These are phyloP conservation scores for Achaetomium macrosporum DNA, from an alignment of 2,329 filamentous ascomycete genomes.

Conservation along the genomic window DNA sequence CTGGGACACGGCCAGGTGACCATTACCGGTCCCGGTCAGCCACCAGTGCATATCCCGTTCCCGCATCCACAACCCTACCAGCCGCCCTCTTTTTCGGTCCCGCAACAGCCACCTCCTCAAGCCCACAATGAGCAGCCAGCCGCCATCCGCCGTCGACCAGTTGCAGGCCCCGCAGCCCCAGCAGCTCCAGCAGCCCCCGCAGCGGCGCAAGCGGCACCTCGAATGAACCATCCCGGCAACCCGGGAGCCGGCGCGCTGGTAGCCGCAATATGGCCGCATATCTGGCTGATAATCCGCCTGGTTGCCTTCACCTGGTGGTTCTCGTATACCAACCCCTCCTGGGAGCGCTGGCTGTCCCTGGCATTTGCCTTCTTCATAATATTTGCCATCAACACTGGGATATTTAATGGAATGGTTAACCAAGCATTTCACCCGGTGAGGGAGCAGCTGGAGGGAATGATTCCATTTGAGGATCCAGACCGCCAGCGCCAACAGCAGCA, in stretches of 20 bases:
- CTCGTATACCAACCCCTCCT: slow-evolving; percentile 51
- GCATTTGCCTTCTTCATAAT: slow-evolving; percentile 48
- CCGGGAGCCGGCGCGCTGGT: slow-evolving; percentile 34
- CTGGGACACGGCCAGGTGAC: slow-evolving; percentile 20
- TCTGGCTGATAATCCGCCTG: slow-evolving; percentile 56
- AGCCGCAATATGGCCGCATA: slow-evolving; percentile 50
- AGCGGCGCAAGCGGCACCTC: neutral
- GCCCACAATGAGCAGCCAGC: slow-evolving; percentile 3
- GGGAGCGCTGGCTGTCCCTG: slow-evolving; percentile 54
- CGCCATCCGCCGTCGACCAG: slow-evolving; percentile 12
- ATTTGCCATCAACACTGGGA: slow-evolving; percentile 54
- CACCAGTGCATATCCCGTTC: slow-evolving; percentile 23
- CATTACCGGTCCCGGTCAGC: slow-evolving; percentile 26
- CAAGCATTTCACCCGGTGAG: slow-evolving; percentile 52
- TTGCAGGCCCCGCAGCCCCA: slow-evolving; percentile 2
- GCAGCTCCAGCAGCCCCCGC: neutral
- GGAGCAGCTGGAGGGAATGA: slow-evolving; percentile 53
- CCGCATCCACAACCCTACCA: slow-evolving; percentile 23
- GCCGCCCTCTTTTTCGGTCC: slow-evolving; percentile 19
- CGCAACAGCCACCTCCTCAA: slow-evolving; percentile 23
- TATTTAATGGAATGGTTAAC: slow-evolving; percentile 51
- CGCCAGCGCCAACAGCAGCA: slow-evolving; percentile 25
- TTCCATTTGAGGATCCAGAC: slow-evolving; percentile 45
- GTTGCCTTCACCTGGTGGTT: slow-evolving; percentile 60
- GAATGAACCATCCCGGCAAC: slow-evolving; percentile 34